A percentile compares a stretch with the other conserved stretches of the same genome.
phyloP scores from a whole-genome alignment of 306 rosid genomes.

The apple (Malus domestica) region ASM211411v1 NC_041795.1:28265501-28266000 shows the following conservation, averaged over 20 bases:
- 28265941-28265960: background rate
- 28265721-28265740: slow-evolving; percentile 97
- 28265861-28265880: background rate
- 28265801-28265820: slow-evolving; percentile 5
- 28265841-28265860: background rate
- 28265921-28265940: background rate
- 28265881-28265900: background rate
- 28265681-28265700: slow-evolving; percentile 41
- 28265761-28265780: slow-evolving; percentile 37
- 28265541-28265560: slow-evolving; percentile 24
- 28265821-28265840: slow-evolving; percentile 8
- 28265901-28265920: background rate
- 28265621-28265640: slow-evolving; percentile 13
- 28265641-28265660: slow-evolving; percentile 9
- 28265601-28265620: slow-evolving; percentile 19
- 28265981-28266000: background rate
- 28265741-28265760: slow-evolving; percentile 98
- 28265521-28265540: slow-evolving; percentile 82
- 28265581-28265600: slow-evolving; percentile 10
- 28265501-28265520: slow-evolving; percentile 91
- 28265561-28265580: slow-evolving; percentile 10
- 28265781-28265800: background rate
- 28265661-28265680: background rate
- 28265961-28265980: background rate
- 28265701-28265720: slow-evolving; percentile 96